phyloP scores from a whole-genome alignment of 106 monocot species.

The Hemerocallis citrina region DNA sequence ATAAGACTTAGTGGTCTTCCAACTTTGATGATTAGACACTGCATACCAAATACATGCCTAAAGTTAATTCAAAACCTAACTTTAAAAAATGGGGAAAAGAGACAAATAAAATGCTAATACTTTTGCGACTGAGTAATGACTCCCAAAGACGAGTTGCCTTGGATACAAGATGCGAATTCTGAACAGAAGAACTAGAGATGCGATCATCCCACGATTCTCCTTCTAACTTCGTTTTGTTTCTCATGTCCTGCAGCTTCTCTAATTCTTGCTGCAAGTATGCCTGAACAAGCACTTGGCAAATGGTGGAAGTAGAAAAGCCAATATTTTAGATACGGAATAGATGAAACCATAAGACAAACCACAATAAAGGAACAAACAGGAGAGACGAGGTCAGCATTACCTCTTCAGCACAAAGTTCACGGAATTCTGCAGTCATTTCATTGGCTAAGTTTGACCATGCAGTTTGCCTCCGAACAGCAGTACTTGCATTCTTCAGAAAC shows the following conservation, averaged over 20 bases:
- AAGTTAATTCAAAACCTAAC: too few relatives aligned
- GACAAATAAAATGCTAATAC: conserved; percentile 31
- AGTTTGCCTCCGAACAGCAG: conserved; percentile 86
- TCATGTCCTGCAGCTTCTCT: conserved; percentile 89
- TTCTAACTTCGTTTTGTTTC: conserved; percentile 90
- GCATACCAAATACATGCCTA: conserved; percentile 5
- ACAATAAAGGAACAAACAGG: too few relatives aligned
- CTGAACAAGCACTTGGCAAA: conserved; percentile 22
- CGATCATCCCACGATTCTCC: conserved; percentile 92
- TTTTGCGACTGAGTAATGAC: conserved; percentile 79
- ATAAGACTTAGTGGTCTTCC: not conserved
- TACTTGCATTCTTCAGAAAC: conserved; percentile 88
- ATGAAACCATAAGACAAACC: not conserved
- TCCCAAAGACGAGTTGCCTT: conserved; percentile 97
- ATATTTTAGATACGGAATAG: not conserved
- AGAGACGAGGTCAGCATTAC: conserved; percentile 26
- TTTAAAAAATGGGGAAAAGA: too few relatives aligned
- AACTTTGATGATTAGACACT: not conserved
- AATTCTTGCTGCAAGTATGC: conserved; percentile 97
- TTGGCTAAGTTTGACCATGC: conserved; percentile 89
- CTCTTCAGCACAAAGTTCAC: conserved; percentile 98
- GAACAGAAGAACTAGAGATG: conserved; percentile 55
- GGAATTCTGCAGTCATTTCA: conserved; percentile 98
- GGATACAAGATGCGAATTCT: conserved; percentile 76
- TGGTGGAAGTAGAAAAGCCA: not conserved